These are phyloP conservation scores for Podaxis rugospora DNA, from an alignment of 768 basidiomycete genomes.

Conservation along the genomic window DNA sequence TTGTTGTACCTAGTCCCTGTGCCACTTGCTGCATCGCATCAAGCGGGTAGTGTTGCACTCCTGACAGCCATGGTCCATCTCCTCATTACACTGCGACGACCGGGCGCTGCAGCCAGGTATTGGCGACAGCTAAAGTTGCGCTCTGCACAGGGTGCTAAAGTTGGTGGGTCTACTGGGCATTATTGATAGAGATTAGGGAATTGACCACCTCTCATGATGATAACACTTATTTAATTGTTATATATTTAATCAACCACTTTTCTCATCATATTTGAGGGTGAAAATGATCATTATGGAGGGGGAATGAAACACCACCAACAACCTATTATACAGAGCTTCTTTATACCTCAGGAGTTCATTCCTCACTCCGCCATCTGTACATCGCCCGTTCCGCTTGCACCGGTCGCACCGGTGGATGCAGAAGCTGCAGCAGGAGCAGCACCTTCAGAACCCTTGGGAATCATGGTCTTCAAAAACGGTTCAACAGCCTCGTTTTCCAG, in stretches of 20 bases:
- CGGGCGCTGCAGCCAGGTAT: conserved; percentile 56
- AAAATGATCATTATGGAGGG: background rate
- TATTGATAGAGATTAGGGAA: background rate
- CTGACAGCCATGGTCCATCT: conserved; percentile 81
- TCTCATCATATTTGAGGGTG: background rate
- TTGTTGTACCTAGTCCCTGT: conserved; percentile 90
- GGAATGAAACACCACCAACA: background rate
- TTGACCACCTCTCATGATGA: background rate
- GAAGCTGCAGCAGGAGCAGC: conserved; percentile 33
- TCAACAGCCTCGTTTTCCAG: conserved; percentile 50
- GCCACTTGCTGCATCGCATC: conserved; percentile 89
- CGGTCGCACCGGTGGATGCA: conserved; percentile 13
- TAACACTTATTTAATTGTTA: background rate
- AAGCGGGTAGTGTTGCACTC: conserved; percentile 89
- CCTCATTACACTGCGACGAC: conserved; percentile 65
- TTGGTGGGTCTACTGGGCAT: background rate
- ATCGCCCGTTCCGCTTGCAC: conserved; percentile 35
- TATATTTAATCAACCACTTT: background rate
- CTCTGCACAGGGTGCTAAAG: background rate
- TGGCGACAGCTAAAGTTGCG: conserved; percentile 38
- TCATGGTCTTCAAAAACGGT: conserved; percentile 74
- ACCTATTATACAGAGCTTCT: conserved; percentile 7
- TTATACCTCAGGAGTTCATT: background rate
- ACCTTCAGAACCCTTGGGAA: conserved; percentile 55
- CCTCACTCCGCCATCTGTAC: conserved; percentile 79